Evolutionary conservation across 352 stramenopile genomes (phyloP).

Genomic region (Plasmopara halstedii): DNA sequence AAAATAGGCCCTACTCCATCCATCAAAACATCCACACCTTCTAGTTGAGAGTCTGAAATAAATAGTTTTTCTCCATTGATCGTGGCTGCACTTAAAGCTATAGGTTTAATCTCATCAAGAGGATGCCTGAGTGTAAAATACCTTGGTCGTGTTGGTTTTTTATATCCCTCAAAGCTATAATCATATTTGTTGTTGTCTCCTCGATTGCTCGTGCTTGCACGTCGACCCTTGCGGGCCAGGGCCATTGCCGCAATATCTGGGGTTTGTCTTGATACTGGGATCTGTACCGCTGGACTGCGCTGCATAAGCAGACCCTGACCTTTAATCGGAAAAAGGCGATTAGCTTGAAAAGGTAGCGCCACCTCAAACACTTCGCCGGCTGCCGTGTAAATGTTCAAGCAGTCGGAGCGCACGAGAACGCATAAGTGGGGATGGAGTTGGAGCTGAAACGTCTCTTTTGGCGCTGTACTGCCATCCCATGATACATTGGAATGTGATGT

Average conservation of each 20-base stretch:
- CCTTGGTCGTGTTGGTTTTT: constrained; percentile 23
- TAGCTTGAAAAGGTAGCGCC: constrained; percentile 65
- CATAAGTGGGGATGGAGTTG: constrained; percentile 35
- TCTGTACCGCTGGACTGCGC: constrained; percentile 29
- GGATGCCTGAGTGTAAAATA: constrained; percentile 72
- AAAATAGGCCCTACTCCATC: constrained; percentile 21
- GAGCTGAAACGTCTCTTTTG: constrained; percentile 6
- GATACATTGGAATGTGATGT: background rate
- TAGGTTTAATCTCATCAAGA: constrained; percentile 69
- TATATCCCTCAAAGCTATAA: constrained; percentile 15
- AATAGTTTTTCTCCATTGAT: constrained; percentile 16
- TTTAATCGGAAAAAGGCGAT: constrained; percentile 40
- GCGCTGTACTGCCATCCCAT: background rate
- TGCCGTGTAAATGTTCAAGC: constrained; percentile 56
- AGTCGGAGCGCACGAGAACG: constrained; percentile 59
- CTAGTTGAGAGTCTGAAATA: constrained; percentile 43
- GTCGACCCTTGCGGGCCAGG: constrained; percentile 20
- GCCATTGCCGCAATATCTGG: constrained; percentile 23
- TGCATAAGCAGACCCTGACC: constrained; percentile 50
- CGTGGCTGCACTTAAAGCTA: constrained; percentile 19
- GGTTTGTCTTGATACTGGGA: constrained; percentile 20
- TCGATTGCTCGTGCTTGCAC: constrained; percentile 30
- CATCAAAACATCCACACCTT: constrained; percentile 35
- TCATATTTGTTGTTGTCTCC: constrained; percentile 27
- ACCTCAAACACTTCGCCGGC: constrained; percentile 65